A percentile compares a stretch with the other conserved stretches of the same genome.
Conservation (phyloP, 768 basidiomycete species). For the Cystobasidium onofrii region DNA sequence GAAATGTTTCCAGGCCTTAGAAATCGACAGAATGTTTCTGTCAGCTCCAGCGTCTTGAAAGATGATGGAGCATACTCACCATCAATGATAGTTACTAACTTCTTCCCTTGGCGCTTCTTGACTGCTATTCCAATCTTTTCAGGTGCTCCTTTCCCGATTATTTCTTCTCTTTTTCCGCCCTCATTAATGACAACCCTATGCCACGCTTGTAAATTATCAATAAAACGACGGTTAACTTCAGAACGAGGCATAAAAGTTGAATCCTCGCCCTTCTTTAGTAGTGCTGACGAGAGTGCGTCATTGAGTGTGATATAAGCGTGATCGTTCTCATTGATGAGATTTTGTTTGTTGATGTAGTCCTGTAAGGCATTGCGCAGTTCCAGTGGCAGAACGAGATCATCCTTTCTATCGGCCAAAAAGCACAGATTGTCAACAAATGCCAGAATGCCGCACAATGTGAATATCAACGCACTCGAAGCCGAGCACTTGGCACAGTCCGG, state of each 20-base stretch:
- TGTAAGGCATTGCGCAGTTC: slow-evolving; percentile 16
- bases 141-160: background rate
- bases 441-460: background rate
- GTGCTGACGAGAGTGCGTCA: background rate
- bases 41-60: background rate
- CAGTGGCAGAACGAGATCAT: background rate
- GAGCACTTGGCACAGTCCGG: background rate
- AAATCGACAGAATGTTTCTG: background rate
- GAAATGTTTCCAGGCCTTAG: slow-evolving; percentile 16
- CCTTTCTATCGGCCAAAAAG: background rate
- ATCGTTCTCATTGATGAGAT: slow-evolving; percentile 13
- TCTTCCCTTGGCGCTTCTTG: slow-evolving; percentile 28
- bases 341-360: slow-evolving; percentile 3
- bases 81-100: slow-evolving; percentile 28
- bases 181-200: background rate
- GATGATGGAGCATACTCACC: background rate
- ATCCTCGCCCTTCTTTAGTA: slow-evolving; percentile 31
- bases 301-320: slow-evolving; percentile 12
- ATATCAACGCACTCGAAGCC: background rate
- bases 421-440: too few species aligned
- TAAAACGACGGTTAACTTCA: background rate
- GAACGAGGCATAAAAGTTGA: slow-evolving; percentile 24
- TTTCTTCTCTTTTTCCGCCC: slow-evolving; percentile 16
- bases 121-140: slow-evolving; percentile 2
- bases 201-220: slow-evolving; percentile 27